Evolutionary conservation across 306 rosid species (phyloP), one percentile per base, ranked within the genome.

Genomic region (Prunus mira): DNA sequence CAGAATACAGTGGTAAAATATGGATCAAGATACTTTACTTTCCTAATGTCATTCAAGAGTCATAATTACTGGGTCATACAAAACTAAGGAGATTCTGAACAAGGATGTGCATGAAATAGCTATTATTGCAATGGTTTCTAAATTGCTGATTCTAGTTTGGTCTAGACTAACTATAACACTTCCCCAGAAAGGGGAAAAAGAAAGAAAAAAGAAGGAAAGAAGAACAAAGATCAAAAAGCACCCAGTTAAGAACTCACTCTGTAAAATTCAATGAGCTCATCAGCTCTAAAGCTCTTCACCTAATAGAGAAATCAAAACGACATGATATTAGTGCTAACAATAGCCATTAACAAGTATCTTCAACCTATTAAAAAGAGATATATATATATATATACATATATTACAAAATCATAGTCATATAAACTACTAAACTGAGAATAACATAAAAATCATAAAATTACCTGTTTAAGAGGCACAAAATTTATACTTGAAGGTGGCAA

Each of bases 401-500:
- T 45, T 32, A 65, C 65, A 70, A 57, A 32, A 14, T 14, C 20
- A 18, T 5, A 47, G 0, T 25, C 24, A 43, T 2, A 67, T 72
- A 27, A 46, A 22, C 72, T 22, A 54, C 65, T n/a, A 34, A 2
- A 32, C 57, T 43, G 56, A 43, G 19, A 24, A 72, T 9, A 17
- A 4, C 7, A 43, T 9, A 52, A 24, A 34, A 22, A 10, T 20
- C 20, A 79, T 18, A 61, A 57, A 79, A 30, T 17, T 82, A 95
- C 97, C 98, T 95, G 97, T 83, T 95, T 89, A 52, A 94, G 84
- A 25, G 98, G 98, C 1, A 80, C 89, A 81, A 94, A 94, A 73
- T 76, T 85, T 85, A 94, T 92, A 67, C 85, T 84, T 28, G 93
- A 76, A 74, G 98, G 97, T 14, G 92, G 88, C 81, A 92, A 85